These are phyloP conservation scores for Suillus alpinus DNA, from an alignment of 768 basidiomycete genomes.

Conservation along the genomic window DNA sequence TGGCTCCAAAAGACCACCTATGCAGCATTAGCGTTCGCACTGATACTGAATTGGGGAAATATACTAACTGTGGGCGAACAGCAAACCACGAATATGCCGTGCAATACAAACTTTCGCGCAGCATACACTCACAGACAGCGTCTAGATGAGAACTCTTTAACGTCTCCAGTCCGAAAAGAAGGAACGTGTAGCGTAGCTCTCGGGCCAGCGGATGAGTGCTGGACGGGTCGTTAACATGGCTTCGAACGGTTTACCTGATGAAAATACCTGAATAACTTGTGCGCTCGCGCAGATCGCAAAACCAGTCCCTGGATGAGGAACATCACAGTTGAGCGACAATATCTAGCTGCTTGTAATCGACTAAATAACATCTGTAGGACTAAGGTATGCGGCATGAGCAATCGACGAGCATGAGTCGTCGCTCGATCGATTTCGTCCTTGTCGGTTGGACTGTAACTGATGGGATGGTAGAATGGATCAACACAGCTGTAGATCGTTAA, in stretches of 20 bases:
- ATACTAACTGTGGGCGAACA: slow-evolving; percentile 80
- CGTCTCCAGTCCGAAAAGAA: slow-evolving; percentile 91
- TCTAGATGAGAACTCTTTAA: slow-evolving; percentile 87
- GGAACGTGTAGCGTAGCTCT: slow-evolving; percentile 85
- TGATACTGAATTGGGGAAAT: neutral
- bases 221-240: slow-evolving; percentile 2
- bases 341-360: slow-evolving; percentile 90
- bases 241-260: neutral
- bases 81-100: slow-evolving; percentile 92
- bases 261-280: slow-evolving; percentile 68
- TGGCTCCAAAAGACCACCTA: slow-evolving; percentile 97
- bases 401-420: slow-evolving; percentile 62
- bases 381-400: slow-evolving; percentile 80
- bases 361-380: slow-evolving; percentile 88
- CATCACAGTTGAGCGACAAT: slow-evolving; percentile 82
- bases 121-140: slow-evolving; percentile 68
- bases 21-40: neutral
- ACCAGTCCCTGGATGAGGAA: slow-evolving; percentile 82
- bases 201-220: slow-evolving; percentile 92
- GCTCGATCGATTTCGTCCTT: slow-evolving; percentile 78
- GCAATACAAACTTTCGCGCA: slow-evolving; percentile 74
- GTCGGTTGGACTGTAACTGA: slow-evolving; percentile 89
- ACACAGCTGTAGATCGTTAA: slow-evolving; percentile 54
- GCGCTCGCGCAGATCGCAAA: slow-evolving; percentile 70
- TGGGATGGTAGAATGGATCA: slow-evolving; percentile 84